phyloP scores from a whole-genome alignment of 352 stramenopile genomes.

The Halophytophthora polymorphica region DNA sequence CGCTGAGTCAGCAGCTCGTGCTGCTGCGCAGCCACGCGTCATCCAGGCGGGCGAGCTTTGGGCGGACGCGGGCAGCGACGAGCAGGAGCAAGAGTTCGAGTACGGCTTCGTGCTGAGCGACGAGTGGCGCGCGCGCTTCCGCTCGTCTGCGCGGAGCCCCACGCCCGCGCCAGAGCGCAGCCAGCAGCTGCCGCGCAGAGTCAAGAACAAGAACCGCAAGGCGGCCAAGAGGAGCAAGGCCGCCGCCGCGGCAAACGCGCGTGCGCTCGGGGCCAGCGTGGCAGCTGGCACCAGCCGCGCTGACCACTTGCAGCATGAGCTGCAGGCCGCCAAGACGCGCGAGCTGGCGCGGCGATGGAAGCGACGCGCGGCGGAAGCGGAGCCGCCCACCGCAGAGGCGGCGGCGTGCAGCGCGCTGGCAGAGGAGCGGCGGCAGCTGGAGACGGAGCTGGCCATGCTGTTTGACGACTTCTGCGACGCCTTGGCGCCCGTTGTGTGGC shows the following conservation, averaged over 20 bases:
- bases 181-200: conserved; percentile 1
- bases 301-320: conserved; percentile 35
- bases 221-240: conserved; percentile 8
- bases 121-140: conserved; percentile 61
- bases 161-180: conserved; percentile 5
- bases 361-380: conserved; percentile 1
- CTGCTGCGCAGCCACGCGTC: conserved; percentile 3
- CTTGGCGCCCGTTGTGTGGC: conserved; percentile 60
- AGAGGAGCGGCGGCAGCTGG: conserved; percentile 24
- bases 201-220: conserved; percentile 8
- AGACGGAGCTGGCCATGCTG: conserved; percentile 44
- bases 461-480: conserved; percentile 72
- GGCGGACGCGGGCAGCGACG: conserved; percentile 2
- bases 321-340: conserved; percentile 35
- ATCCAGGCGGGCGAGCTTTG: too few species aligned
- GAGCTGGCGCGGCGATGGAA: conserved; percentile 34
- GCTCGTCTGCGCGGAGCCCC: conserved; percentile 9
- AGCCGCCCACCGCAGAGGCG: not conserved
- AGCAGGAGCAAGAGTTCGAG: conserved; percentile 50
- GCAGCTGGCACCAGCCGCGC: conserved; percentile 20
- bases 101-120: conserved; percentile 72
- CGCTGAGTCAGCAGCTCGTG: not conserved
- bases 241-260: conserved; percentile 14
- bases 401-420: conserved; percentile 3
- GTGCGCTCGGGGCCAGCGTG: conserved; percentile 6